Conservation (phyloP, 495 filamentous ascomycete genomes). For the Bombardia bombarda region DNA sequence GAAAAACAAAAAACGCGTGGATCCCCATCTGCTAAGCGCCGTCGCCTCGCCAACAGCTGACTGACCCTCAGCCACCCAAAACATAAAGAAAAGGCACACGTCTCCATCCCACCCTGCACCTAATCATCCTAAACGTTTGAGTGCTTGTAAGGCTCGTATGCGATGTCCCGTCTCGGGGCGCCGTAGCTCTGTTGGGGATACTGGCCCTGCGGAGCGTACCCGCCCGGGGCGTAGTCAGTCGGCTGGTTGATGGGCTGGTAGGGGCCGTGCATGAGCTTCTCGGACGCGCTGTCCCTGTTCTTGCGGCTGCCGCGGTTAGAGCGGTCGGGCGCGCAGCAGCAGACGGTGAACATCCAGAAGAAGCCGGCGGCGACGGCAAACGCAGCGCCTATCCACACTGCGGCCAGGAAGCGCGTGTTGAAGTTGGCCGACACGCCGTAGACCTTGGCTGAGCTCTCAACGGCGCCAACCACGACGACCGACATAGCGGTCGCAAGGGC, state of each 20-base stretch:
- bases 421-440: conserved; percentile 59
- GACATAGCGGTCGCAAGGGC: conserved; percentile 53
- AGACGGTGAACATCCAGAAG: conserved; percentile 86
- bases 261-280: conserved; percentile 39
- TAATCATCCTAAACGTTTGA: conserved; percentile 32
- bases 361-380: conserved; percentile 64
- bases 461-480: conserved; percentile 56
- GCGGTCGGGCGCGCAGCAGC: conserved; percentile 65
- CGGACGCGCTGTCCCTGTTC: conserved; percentile 14
- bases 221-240: conserved; percentile 15
- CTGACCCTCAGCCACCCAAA: no score
- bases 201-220: conserved; percentile 27
- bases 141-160: conserved; percentile 50
- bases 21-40: no score
- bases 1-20: not conserved
- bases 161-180: conserved; percentile 22
- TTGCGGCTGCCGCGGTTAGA: conserved; percentile 15
- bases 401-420: conserved; percentile 58
- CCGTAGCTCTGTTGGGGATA: conserved; percentile 13
- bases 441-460: conserved; percentile 53
- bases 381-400: conserved; percentile 70
- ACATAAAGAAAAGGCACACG: no score
- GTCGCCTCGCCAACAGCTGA: not conserved
- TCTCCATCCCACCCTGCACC: no score
- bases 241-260: conserved; percentile 39